Evolutionary conservation across 305 asterid species (phyloP).

Genomic region (Salvia sclarea): DNA sequence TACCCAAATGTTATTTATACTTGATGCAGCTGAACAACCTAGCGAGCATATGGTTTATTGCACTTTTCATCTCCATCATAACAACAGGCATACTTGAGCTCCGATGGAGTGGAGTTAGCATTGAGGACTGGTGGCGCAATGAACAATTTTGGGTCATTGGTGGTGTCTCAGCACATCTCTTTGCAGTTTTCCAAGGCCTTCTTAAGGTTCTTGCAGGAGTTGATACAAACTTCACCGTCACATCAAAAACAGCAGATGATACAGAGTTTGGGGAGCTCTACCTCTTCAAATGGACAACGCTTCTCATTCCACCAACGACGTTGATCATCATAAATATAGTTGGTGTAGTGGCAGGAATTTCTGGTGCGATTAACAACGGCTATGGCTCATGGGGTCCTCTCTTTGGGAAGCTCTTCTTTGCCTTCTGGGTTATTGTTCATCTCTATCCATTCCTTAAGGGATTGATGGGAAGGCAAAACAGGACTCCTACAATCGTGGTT

Average conservation of each 20-base stretch:
- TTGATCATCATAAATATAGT: conserved; percentile 71
- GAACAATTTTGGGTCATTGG: conserved; percentile 92
- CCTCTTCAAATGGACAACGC: conserved; percentile 91
- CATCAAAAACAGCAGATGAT: conserved; percentile 71
- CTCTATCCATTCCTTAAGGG: conserved; percentile 90
- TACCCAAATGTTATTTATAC: neutral
- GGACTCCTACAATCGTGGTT: conserved; percentile 83
- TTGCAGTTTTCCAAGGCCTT: conserved; percentile 79
- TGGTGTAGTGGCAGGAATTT: conserved; percentile 91
- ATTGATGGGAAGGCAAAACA: conserved; percentile 80
- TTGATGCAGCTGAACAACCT: conserved; percentile 65
- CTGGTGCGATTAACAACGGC: conserved; percentile 86
- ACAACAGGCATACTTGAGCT: conserved; percentile 80
- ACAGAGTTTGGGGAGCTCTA: conserved; percentile 76
- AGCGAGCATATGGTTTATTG: conserved; percentile 70
- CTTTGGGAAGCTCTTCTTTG: conserved; percentile 82
- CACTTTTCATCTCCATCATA: conserved; percentile 73
- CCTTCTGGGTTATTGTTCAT: conserved; percentile 86
- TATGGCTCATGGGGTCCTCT: conserved; percentile 90
- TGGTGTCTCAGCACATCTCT: conserved; percentile 81
- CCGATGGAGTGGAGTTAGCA: conserved; percentile 91
- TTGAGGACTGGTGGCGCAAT: conserved; percentile 94
- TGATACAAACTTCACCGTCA: conserved; percentile 80
- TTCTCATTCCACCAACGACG: conserved; percentile 80
- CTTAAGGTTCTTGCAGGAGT: conserved; percentile 80